phyloP scores from a whole-genome alignment of 495 filamentous ascomycete genomes.

The Penicillium manginii region DNA sequence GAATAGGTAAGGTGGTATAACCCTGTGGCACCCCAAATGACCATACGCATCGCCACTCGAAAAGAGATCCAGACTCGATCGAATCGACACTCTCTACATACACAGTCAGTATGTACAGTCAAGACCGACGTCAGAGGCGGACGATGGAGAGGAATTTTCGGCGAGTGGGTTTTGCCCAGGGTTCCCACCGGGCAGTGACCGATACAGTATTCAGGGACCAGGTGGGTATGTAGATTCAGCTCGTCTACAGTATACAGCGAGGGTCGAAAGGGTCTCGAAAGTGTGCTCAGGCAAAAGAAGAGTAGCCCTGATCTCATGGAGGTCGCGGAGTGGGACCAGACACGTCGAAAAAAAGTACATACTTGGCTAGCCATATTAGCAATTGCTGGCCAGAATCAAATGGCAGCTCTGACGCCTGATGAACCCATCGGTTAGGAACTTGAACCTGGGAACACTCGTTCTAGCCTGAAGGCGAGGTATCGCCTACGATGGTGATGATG shows the following conservation, averaged over 20 bases:
- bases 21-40: no score
- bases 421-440: background rate
- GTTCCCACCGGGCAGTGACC: background rate
- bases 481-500: background rate
- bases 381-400: background rate
- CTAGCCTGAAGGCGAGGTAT: constrained; percentile 1
- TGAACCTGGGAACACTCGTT: constrained; percentile 1
- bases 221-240: background rate
- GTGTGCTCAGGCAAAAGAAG: constrained; percentile 1
- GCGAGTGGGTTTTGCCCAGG: constrained; percentile 2
- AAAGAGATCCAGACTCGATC: constrained; percentile 26
- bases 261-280: background rate
- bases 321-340: background rate
- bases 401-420: background rate
- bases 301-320: background rate
- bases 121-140: constrained; percentile 31
- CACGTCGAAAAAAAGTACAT: background rate
- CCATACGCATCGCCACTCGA: constrained; percentile 19
- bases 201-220: constrained; percentile 14
- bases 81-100: no score
- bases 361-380: background rate
- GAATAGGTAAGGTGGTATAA: constrained; percentile 1
- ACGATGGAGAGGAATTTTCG: constrained; percentile 6
- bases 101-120: no score
- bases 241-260: background rate